Conservation (phyloP, 352 stramenopile species). For the Hyaloperonospora brassicae region DNA sequence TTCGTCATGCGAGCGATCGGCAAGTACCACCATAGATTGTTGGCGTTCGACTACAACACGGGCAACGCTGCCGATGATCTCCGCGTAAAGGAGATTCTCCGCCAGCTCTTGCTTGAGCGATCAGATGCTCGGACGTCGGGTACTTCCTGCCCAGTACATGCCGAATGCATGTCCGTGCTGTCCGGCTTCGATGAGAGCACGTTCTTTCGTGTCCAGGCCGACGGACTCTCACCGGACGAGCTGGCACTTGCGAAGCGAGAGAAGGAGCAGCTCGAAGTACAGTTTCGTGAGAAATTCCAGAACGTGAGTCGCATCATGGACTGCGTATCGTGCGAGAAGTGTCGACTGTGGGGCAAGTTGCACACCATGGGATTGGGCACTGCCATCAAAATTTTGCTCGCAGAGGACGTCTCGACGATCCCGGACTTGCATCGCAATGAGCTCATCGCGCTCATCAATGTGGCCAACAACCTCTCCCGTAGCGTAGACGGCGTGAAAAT, state of each 20-base stretch:
- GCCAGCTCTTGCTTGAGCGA: slow-evolving; percentile 57
- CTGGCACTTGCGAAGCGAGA: slow-evolving; percentile 49
- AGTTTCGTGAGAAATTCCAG: slow-evolving; percentile 91
- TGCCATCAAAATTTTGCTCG: slow-evolving; percentile 95
- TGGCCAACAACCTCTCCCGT: slow-evolving; percentile 77
- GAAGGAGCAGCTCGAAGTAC: slow-evolving; percentile 51
- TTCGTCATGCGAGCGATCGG: slow-evolving; percentile 94
- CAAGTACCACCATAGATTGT: slow-evolving; percentile 89
- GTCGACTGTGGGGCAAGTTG: slow-evolving; percentile 96
- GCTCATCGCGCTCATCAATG: slow-evolving; percentile 97
- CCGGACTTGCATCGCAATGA: slow-evolving; percentile 90
- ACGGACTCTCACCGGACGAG: slow-evolving; percentile 49
- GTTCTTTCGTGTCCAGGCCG: slow-evolving; percentile 72
- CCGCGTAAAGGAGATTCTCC: slow-evolving; percentile 60
- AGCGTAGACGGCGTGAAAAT: slow-evolving; percentile 74
- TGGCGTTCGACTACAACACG: slow-evolving; percentile 92
- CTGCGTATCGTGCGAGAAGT: slow-evolving; percentile 98
- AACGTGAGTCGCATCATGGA: slow-evolving; percentile 98
- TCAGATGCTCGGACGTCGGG: slow-evolving; percentile 21
- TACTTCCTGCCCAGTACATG: slow-evolving; percentile 47
- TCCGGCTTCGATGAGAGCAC: slow-evolving; percentile 84
- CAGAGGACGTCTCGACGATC: slow-evolving; percentile 72
- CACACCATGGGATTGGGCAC: slow-evolving; percentile 95
- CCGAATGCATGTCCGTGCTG: slow-evolving; percentile 53
- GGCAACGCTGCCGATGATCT: slow-evolving; percentile 86